Evolutionary conservation across 257 asterid species (phyloP), one percentile per base, ranked within the genome.

Genomic region (Forsythia suspensa): DNA sequence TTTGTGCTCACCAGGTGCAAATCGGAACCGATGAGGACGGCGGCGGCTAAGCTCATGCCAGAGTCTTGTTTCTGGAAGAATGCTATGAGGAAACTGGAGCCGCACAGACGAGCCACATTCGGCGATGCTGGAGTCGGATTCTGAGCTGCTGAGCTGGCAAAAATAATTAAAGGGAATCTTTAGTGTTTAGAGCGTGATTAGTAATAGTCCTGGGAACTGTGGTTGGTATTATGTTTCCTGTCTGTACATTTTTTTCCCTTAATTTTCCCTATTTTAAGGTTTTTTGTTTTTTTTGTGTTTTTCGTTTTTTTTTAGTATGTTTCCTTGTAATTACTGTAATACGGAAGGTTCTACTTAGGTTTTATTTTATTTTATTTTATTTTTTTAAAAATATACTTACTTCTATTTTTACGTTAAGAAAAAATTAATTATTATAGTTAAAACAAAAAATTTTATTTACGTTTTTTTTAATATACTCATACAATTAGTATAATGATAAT

Each of bases 51-150:
- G 88, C 84, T 95, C 6, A 43, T 90, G 86, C 93, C 96, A 20
- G 97, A 92, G 72, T 76, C 92, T 13, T 93, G 97, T 74, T 88
- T 82, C 80, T 92, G 98, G 98, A 95, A 92, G 77, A 91, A 92
- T 24, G 86, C 92, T 66, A 79, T 73, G 4, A 79, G 86, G 86
- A 87, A 92, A 82, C 80, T 89, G 81, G 96, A 89, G 95, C 99
- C 97, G 80, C 97, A 89, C 72, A 80, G 90, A 20, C 69, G 86
- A 18, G 88, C 96, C 38, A 73, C 96, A 2, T 75, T 80, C 41
- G 97, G 94, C 0, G 91, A n/a, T n/a, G 91, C 97, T 59, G 91
- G 93, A 16, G 89, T 88, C 69, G 92, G 95, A 75, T 87, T 80
- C 84, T 89, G 91, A 92, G 81, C 87, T 3, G 82, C 86, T 36